Evolutionary conservation across 257 asterid genomes (phyloP), one percentile per base, ranked within the genome.

Genomic region (Solanum bukasovii): DNA sequence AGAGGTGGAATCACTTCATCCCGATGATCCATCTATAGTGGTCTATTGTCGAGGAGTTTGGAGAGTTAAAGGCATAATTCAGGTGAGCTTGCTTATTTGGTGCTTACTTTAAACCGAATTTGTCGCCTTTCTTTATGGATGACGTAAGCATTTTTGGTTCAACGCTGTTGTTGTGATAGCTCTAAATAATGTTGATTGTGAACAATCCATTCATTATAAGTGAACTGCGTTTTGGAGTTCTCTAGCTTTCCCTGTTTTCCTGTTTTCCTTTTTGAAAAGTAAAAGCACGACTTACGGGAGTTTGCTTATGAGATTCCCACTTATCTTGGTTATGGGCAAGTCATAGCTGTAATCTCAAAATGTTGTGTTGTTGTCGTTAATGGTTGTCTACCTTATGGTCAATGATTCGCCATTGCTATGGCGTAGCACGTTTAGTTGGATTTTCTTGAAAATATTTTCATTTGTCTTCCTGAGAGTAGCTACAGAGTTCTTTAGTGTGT

Each of bases 11-110:
- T n/a, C 89, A 40, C 88, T 88, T 34, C 90, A 90, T 67, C 90
- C 92, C 4, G 89, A 86, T 29, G 92, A 90, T 83, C 42, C 89
- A 27, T 68, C 87, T 13, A 77, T 88, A 70, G 92, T 90, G 38
- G 89, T 88, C 4, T 27, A 71, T 13, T 83, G 88, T 65, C 90
- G 87, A 35, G 88, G 87, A 73, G 92, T 90, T 61, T 90, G 92
- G 92, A 87, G 92, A 65, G 75, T 90, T 38, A 90, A 88, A 34
- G 92, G 92, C 85, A 86, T 90, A 20, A 90, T 90, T 38, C 92
- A 90, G 92, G 92, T 90, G 61, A 23, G 49, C 59, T 13, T 86
- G 56, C 49, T 31, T 21, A 85, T 85, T 68, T 27, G 18, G 29
- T 68, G 87, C 75, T 29, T 84, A 23, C 79, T 35, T 7, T 44